Evolutionary conservation across 805 yeast genomes (phyloP), one percentile per base, ranked within the genome.

Genomic region (Candida ovalis): DNA sequence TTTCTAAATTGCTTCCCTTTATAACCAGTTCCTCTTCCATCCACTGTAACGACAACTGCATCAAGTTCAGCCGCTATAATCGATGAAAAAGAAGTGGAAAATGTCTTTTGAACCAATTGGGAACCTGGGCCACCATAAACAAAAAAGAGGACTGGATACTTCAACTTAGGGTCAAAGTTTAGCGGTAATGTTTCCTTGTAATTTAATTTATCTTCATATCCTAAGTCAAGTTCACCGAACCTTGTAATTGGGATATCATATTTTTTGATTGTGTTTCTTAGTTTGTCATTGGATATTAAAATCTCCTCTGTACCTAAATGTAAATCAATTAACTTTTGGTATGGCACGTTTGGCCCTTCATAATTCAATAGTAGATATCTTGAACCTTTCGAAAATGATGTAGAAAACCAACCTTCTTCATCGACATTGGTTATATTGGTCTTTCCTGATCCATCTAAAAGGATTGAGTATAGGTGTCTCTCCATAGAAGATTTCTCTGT

Each of bases 111-210:
- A 6, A 92, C 97, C 46, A 79, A 73, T 66, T 94, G 98, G 5
- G 96, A 86, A 32, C 90, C 94, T 8, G 99, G 99, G 0, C 99
- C 99, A 21, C 97, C 97, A 62, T 94, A 94, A 4, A 90, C 90
- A 62, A 77, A 90, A 63, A 94, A 92, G 49, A 94, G 73, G 0
- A 94, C 82, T 0, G 98, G 98, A 63, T 92, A 90, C 63, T 83
- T 74, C 58, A 74, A 71, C 8, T 68, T 58, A 4, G 64, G 58
- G 58, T 87, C 77, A 62, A 94, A 94, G 54, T 75, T 70, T 39
- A 83, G 76, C 1, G 98, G 98, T 40, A 83, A 70, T 4, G 88
- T 84, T 64, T 91, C 97, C 49, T 81, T 75, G 25, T 80, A 78
- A 66, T 91, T 88, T 12, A 61, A 48, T 3, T 64, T 54, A 25